Base-by-base conservation (phyloP, 805 yeast genomes). In the Yamadazyma insecticola region DNA sequence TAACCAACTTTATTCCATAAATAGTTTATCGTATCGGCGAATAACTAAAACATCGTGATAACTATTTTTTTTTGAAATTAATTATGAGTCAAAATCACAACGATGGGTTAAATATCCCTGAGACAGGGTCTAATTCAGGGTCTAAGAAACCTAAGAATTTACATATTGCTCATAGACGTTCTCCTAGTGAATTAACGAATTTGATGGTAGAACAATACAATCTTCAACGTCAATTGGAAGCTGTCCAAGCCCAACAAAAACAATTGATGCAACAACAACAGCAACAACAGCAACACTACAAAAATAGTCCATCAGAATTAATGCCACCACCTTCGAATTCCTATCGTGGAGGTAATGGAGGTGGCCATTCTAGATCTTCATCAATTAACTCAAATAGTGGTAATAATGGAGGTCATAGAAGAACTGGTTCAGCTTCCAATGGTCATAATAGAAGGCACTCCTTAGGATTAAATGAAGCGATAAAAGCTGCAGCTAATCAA, bases 401-500 rank as follows among this genome's bases (percentile, higher is more conserved):
- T 12, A 35, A 22, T 26, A 30, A 33, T 23, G 40, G 36, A n/a
- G 45, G 46, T 22, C 67, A 63, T 40, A 50, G 63, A 34, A 45
- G 67, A 32, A 53, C 70, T 5, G 63, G 62, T 9, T 38, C 41
- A 22, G 41, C 47, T 30, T 39, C 29, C 22, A 30, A 31, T 32
- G 96, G 97, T 21, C 98, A 90, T 53, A 64, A 70, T 24, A 78
- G 98, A 63, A 77, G 98, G 55, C 97, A 90, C 55, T 88, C 97
- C 0, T 64, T 90, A 37, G 97, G 95, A 2, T 67, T 90, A 36
- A 79, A 79, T 32, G 98, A 90, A 59, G 97, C 97, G 9, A 88
- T 85, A 48, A 81, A 81, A 45, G 97, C 97, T 5, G 98, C 98
- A n/a, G 96, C 96, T 4, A 80, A 79, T 44, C 92, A 86, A 53